Evolutionary conservation across 2,329 filamentous ascomycete species (phyloP), one percentile per base, ranked within the genome.

Genomic region (Beauveria bassiana): DNA sequence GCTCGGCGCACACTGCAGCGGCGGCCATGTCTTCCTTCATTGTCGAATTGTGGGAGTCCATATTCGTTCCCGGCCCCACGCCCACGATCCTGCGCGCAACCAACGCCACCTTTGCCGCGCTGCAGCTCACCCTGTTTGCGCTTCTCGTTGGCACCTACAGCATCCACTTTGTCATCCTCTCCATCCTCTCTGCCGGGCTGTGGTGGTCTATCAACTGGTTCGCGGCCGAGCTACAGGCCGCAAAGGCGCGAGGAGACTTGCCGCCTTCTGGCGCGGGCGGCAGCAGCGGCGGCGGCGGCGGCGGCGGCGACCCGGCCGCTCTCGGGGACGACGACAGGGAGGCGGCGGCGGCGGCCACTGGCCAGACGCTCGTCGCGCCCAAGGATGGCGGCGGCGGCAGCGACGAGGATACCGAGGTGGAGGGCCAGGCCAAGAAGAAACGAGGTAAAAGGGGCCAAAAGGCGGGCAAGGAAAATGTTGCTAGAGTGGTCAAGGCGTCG

Each of bases 131-230:
- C 47, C 86, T 98, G 67, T 75, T 91, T 66, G 74, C 77, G 59
- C 88, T 99, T 64, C 83, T 98, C 58, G 64, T 91, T 67, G 87
- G 86, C 61, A 99, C 93, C 8, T 86, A 89, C 75, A 96, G 89
- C 77, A 83, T 96, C 65, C 95, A 98, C 80, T 96, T 97, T 70
- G 73, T 91, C 65, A 81, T 93, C 62, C 83, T 99, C 6, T 96
- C 91, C 14, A 70, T 87, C 62, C 79, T 99, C 10, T 91, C 86
- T 65, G 93, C 78, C 38, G 89, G 90, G 5, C 81, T 98, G 42
- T 99, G 95, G 95, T 92, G 85, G 79, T 86, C 89, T 62, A 93
- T 98, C 77, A 98, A 98, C 82, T 99, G 95, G 95, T 98, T 99
- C 71, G 92, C 91, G 61, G 77, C 77, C 51, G 93, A 86, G 77